phyloP scores from a whole-genome alignment of 2,329 filamentous ascomycete species.

The Ambrosiella beaveri region DNA sequence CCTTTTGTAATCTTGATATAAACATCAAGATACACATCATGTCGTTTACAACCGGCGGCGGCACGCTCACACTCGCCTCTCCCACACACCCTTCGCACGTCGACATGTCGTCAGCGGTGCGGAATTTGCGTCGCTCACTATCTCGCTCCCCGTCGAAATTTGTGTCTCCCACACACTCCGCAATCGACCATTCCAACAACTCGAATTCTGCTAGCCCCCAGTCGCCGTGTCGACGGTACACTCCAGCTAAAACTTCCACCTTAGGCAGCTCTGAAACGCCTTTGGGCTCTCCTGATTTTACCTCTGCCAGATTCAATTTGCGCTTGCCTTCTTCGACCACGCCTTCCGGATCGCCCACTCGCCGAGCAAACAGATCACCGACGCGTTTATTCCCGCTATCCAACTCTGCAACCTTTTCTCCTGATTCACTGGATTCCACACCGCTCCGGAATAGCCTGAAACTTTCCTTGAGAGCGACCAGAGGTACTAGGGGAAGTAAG shows the following conservation, averaged over 20 bases:
- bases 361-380: conserved; percentile 10
- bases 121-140: conserved; percentile 69
- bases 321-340: conserved; percentile 3
- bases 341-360: conserved; percentile 16
- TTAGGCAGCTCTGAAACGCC: conserved; percentile 7
- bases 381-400: conserved; percentile 10
- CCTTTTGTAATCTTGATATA: neutral
- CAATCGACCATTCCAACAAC: conserved; percentile 29
- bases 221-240: conserved; percentile 32
- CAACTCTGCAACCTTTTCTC: conserved; percentile 27
- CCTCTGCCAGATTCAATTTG: conserved; percentile 3
- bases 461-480: conserved; percentile 46
- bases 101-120: conserved; percentile 64
- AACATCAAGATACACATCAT: conserved; percentile 22
- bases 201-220: conserved; percentile 35
- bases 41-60: conserved; percentile 43
- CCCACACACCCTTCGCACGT: conserved; percentile 70
- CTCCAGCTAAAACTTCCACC: conserved; percentile 13
- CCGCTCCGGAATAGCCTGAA: conserved; percentile 36
- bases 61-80: conserved; percentile 72
- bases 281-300: conserved; percentile 4
- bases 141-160: conserved; percentile 93
- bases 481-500: conserved; percentile 34
- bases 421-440: conserved; percentile 39
- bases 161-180: conserved; percentile 5